These are phyloP conservation scores for Rhodotorula sp. DNA, from an alignment of 1,284 basidiomycete genomes.

Conservation along the genomic window DNA sequence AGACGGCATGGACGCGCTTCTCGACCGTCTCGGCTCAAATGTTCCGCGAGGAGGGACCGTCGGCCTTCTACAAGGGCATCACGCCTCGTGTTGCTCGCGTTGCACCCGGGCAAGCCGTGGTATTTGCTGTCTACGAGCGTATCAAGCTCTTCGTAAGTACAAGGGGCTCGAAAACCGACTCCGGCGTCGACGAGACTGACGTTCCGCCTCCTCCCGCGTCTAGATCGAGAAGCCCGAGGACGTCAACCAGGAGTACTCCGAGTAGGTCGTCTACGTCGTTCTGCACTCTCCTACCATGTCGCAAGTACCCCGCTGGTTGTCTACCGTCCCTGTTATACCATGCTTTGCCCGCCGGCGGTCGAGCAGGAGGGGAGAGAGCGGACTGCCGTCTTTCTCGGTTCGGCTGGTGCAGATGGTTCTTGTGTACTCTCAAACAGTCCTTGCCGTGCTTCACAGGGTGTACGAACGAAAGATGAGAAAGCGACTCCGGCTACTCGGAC, in stretches of 20 bases:
- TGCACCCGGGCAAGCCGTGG: slow-evolving; percentile 89
- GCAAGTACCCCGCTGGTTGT: neutral
- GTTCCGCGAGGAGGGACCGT: slow-evolving; percentile 77
- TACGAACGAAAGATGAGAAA: no score
- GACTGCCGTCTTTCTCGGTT: no score
- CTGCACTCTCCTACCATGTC: neutral
- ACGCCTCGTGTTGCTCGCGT: slow-evolving; percentile 95
- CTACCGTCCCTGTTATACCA: neutral
- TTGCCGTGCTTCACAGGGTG: no score
- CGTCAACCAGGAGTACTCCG: slow-evolving; percentile 19
- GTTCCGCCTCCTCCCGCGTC: neutral
- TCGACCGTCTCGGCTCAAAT: slow-evolving; percentile 80
- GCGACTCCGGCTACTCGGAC: no score
- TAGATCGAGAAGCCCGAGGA: slow-evolving; percentile 62
- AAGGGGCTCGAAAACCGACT: neutral
- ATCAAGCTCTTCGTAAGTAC: slow-evolving; percentile 24
- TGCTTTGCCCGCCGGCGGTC: no score
- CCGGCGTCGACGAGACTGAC: neutral
- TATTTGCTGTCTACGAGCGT: slow-evolving; percentile 85
- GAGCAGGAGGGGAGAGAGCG: no score
- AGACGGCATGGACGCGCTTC: slow-evolving; percentile 72
- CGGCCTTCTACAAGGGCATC: slow-evolving; percentile 60
- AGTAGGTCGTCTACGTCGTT: slow-evolving; percentile 8
- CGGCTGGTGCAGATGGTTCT: no score
- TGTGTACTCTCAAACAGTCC: no score